These are phyloP conservation scores for Helianthus tuberosus DNA, from an alignment of 129 eudicot species.

Conservation along the genomic window DNA sequence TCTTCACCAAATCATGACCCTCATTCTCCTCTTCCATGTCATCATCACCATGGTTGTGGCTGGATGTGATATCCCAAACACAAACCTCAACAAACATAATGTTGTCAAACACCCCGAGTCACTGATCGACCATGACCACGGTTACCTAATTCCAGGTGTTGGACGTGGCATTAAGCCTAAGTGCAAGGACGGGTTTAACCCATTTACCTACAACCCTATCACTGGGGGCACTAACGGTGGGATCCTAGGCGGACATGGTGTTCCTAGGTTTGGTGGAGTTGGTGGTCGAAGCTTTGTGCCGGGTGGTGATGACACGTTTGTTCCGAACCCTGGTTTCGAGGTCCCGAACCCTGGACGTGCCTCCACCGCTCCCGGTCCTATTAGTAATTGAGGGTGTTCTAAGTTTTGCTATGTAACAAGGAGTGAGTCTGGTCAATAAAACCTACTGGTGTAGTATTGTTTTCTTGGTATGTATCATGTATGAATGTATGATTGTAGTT, in stretches of 20 bases:
- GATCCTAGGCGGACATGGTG: background rate
- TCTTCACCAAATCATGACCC: background rate
- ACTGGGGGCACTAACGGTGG: constrained; percentile 52
- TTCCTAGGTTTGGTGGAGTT: constrained; percentile 18
- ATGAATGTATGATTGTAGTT: background rate
- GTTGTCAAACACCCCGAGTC: constrained; percentile 40
- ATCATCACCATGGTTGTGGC: constrained; percentile 16
- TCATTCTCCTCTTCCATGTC: constrained; percentile 36
- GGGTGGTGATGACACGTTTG: constrained; percentile 61
- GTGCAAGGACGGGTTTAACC: constrained; percentile 31
- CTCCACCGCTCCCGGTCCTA: constrained; percentile 31
- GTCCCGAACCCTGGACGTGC: constrained; percentile 37
- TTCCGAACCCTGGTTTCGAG: constrained; percentile 71
- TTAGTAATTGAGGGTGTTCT: constrained; percentile 27
- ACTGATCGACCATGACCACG: constrained; percentile 40
- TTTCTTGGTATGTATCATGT: constrained; percentile 7
- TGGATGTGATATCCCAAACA: constrained; percentile 33
- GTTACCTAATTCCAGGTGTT: constrained; percentile 54
- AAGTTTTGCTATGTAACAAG: constrained; percentile 8
- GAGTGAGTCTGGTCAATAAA: background rate
- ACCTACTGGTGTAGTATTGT: background rate
- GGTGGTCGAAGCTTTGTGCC: constrained; percentile 42
- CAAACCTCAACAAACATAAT: constrained; percentile 14
- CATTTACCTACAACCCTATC: constrained; percentile 48
- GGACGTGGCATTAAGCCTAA: constrained; percentile 50